Base-by-base conservation (phyloP, 1,284 basidiomycete genomes). In the Acaromyces ingoldii region DNA sequence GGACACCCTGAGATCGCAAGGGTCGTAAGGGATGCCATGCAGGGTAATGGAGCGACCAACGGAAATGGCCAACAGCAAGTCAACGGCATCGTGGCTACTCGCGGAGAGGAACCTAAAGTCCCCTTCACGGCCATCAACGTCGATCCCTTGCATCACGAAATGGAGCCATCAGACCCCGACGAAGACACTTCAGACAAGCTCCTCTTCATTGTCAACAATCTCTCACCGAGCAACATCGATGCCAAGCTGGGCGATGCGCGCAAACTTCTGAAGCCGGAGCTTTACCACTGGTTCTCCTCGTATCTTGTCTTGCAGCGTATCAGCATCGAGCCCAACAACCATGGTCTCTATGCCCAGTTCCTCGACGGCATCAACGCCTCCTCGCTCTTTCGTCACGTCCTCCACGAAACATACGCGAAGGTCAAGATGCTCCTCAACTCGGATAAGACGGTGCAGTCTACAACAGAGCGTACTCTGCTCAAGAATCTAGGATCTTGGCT, bases 401-500 rank as follows among this genome's bases (percentile, higher is more conserved):
- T 97, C 17, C 89, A 93, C 78, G 95, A 98, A 79, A 97, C 95
- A 0, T 84, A 90, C 62, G 52, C 59, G 15, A 67, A 70, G 53
- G 79, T 87, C 68, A 93, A 96, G 79, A 87, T 89, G 11, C 79
- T 99, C 64, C 82, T 99, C 57, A 98, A 98, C 73, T 86, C 89
- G 19, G 93, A 98, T 77, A 85, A 87, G 77, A 89, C 91, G 5
- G 82, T 93, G 72, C 84, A 87, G 63, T 85, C 85, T 17, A 83
- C 89, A n/a, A 61, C 65, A 15, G 92, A 98, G 72, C 85, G 93
- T 47, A 84, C 84, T 26, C 82, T 86, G 15, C 79, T 98, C 70
- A 97, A 98, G 81, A 98, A 96, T 61, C 82, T 98, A 28, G 95
- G 86, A 1, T 84, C 89, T 36, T 99, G 96, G 92, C 82, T 98